These are phyloP conservation scores for Phytophthora pseudosyringae DNA, from an alignment of 352 stramenopile species.

Conservation along the genomic window DNA sequence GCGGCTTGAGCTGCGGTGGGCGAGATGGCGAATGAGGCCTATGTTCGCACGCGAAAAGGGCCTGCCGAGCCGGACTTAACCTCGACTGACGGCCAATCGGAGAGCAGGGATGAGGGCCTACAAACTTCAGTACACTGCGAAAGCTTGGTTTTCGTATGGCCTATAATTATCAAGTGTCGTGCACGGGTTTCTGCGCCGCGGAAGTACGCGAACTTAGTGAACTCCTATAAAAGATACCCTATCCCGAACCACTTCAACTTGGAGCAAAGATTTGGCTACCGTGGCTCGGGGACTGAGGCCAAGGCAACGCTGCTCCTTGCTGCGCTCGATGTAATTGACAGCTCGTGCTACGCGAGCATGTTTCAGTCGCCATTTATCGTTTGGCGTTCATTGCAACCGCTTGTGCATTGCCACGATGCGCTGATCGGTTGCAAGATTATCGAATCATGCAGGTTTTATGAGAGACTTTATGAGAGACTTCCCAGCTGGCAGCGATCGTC, in stretches of 20 bases:
- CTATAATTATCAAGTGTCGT: background rate
- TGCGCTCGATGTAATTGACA: background rate
- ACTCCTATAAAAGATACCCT: slow-evolving; percentile 11
- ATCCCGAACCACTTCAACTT: slow-evolving; percentile 26
- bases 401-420: background rate
- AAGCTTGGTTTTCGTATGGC: background rate
- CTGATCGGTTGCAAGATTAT: slow-evolving; percentile 13
- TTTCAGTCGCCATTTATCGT: too few relatives aligned
- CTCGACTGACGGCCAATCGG: slow-evolving; percentile 3
- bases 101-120: background rate
- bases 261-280: slow-evolving; percentile 9
- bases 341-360: background rate
- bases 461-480: slow-evolving; percentile 36
- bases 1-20: slow-evolving; percentile 18
- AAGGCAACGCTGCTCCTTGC: background rate
- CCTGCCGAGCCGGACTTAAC: slow-evolving; percentile 10
- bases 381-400: background rate
- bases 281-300: background rate
- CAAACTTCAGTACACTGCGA: slow-evolving; percentile 4
- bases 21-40: slow-evolving; percentile 32
- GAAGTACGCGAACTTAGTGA: slow-evolving; percentile 17
- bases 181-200: background rate
- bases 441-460: slow-evolving; percentile 21
- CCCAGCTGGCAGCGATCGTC: slow-evolving; percentile 23
- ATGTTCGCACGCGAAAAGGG: slow-evolving; percentile 8